A percentile compares a stretch with the other conserved stretches of the same genome.
phyloP scores from a whole-genome alignment of 1,139 yeast genomes.

The Hemisphaericaspora xylofermentans region DNA sequence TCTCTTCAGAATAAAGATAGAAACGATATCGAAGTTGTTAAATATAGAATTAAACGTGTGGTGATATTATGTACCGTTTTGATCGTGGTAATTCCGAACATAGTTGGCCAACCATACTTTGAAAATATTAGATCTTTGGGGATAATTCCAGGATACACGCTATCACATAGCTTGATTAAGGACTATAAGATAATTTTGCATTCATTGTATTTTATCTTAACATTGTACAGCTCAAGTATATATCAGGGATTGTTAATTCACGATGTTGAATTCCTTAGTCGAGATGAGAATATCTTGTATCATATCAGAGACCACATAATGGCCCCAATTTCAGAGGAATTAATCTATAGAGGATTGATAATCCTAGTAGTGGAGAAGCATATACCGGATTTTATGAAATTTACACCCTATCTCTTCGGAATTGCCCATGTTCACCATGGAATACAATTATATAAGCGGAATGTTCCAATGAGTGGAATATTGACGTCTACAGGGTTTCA shows the following conservation, averaged over 20 bases:
- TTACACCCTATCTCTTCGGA: conserved; percentile 77
- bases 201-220: conserved; percentile 31
- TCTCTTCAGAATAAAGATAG: conserved; percentile 28
- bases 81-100: conserved; percentile 25
- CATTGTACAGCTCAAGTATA: conserved; percentile 62
- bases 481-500: conserved; percentile 54
- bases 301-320: conserved; percentile 59
- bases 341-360: conserved; percentile 69
- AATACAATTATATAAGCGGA: conserved; percentile 43
- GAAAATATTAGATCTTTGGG: conserved; percentile 22
- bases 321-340: conserved; percentile 89
- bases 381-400: conserved; percentile 28
- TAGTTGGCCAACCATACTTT: conserved; percentile 14
- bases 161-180: conserved; percentile 16
- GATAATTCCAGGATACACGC: conserved; percentile 30
- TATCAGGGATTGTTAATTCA: conserved; percentile 31
- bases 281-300: conserved; percentile 4
- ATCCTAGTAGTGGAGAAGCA: conserved; percentile 21
- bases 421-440: conserved; percentile 93
- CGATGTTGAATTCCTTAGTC: conserved; percentile 6
- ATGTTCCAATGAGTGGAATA: conserved; percentile 31
- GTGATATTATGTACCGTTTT: conserved; percentile 31
- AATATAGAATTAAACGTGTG: conserved; percentile 39
- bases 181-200: conserved; percentile 26
- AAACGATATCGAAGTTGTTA: conserved; percentile 45